These are phyloP conservation scores for Hypsizygus marmoreus DNA, from an alignment of 768 basidiomycete species.

Conservation along the genomic window DNA sequence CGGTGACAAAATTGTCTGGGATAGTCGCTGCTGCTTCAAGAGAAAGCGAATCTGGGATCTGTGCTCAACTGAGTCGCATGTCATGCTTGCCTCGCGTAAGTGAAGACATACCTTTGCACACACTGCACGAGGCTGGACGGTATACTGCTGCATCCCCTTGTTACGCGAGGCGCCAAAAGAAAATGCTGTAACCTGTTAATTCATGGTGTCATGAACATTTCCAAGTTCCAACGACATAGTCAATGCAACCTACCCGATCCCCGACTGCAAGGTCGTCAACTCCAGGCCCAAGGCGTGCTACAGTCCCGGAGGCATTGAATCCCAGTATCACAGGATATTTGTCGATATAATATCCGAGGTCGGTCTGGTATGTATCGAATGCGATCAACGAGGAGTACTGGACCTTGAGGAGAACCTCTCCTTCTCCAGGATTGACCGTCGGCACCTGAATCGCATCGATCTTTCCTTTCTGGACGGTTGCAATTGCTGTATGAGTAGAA, in stretches of 20 bases:
- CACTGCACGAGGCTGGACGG: constrained; percentile 14
- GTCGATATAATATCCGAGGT: constrained; percentile 24
- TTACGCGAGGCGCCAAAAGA: constrained; percentile 9
- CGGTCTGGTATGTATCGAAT: constrained; percentile 34
- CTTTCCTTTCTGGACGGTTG: constrained; percentile 33
- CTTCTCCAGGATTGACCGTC: constrained; percentile 28
- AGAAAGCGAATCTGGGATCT: constrained; percentile 43
- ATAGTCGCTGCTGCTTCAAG: constrained; percentile 40
- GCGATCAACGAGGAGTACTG: constrained; percentile 35
- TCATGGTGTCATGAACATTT: not conserved
- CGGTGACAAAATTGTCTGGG: constrained; percentile 44
- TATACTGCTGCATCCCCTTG: constrained; percentile 24
- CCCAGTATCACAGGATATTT: constrained; percentile 37
- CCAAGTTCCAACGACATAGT: not conserved
- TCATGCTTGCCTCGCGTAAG: not conserved
- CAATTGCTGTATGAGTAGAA: constrained; percentile 45
- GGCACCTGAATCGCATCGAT: constrained; percentile 32
- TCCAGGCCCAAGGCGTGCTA: constrained; percentile 33
- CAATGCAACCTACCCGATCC: constrained; percentile 32
- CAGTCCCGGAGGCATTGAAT: constrained; percentile 34
- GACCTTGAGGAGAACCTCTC: constrained; percentile 37
- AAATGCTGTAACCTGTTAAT: constrained; percentile 18
- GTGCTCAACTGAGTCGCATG: not conserved
- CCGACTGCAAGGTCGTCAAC: constrained; percentile 33
- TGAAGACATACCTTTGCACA: constrained; percentile 33